Base-by-base conservation (phyloP, 208 protist species). In the Crithidia bombi region DNA sequence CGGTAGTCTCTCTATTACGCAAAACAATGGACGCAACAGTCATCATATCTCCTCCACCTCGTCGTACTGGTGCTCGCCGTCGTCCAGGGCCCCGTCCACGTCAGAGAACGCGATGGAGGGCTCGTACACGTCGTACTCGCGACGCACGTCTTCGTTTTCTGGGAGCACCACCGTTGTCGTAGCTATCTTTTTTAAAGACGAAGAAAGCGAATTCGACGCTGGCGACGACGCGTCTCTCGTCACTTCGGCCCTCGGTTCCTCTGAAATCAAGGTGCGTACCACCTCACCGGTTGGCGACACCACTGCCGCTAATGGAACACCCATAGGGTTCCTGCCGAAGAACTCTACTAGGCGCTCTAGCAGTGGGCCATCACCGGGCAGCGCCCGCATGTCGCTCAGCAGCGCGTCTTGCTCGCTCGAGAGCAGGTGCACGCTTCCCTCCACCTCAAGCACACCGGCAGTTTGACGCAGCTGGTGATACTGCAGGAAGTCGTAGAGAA, bases 401-500 rank as follows among this genome's bases (percentile, higher is more conserved):
- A 88, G 81, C 4, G 63, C 32, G 3, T 82, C 78, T 10, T 84
- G 73, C 19, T 63, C 33, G 15, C 85, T 57, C 2, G 71, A 59
- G 6, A 91, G 64, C 14, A 67, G 43, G 19, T 75, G 59, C 6
- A 93, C 46, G 38, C 71, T 47, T 11, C 63, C 59, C 72, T 96
- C 87, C 33, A 73, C 86, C 47, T 84, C 80, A 25, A 96, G 75
- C 15, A 96, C 88, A 4, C 88, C 86, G 11, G 75, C 66, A 1
- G 85, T 87, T n/a, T 87, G 71, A 3, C 41, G 28, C 5, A 93
- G 70, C 9, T 80, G 71, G n/a, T 92, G 65, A n/a, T 67, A 28
- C 41, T 75, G 50, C 0, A 93, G 57, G 69, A 96, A 96, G 25
- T 96, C 86, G 33, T 88, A 65, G 19, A 96, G 81, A 7, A 96